Percentiles rank a stretch among this genome's conserved stretches.
These are phyloP conservation scores for Hexamita inflata DNA, from an alignment of 208 protist genomes.

Conservation along the genomic window DNA sequence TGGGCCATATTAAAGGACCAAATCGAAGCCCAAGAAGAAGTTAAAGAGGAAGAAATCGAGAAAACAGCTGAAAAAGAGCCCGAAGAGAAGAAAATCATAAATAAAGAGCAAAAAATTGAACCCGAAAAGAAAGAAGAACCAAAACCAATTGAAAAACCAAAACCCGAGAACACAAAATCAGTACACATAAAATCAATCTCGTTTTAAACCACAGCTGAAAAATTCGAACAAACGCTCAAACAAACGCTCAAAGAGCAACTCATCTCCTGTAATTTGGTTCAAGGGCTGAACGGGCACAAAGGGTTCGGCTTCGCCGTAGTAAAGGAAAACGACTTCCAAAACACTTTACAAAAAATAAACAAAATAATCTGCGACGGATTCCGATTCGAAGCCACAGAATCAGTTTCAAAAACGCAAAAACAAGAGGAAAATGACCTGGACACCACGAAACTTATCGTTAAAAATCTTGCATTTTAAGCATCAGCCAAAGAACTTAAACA, in stretches of 20 bases:
- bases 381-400: not conserved
- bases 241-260: not conserved
- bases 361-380: not conserved
- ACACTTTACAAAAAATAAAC: not conserved
- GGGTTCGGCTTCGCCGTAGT: conserved; percentile 12
- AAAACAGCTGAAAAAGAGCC: not conserved
- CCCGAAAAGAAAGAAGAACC: not conserved
- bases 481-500: conserved; percentile 30
- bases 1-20: not conserved
- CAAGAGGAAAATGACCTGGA: not conserved
- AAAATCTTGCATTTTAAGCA: conserved; percentile 38
- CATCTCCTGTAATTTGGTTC: not conserved
- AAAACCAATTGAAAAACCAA: not conserved
- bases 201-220: conserved; percentile 10
- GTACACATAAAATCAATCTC: conserved; percentile 3
- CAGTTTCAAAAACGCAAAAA: not conserved
- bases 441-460: conserved; percentile 32
- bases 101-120: too few species aligned
- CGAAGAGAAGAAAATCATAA: conserved; percentile 23
- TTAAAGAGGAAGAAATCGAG: not conserved
- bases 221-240: not conserved
- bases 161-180: not conserved
- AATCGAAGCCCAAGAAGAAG: not conserved
- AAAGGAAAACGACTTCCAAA: not conserved
- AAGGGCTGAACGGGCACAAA: not conserved